Evolutionary conservation across 305 asterid species (phyloP), one percentile per base, ranked within the genome.

Genomic region (Solanum chacoense): DNA sequence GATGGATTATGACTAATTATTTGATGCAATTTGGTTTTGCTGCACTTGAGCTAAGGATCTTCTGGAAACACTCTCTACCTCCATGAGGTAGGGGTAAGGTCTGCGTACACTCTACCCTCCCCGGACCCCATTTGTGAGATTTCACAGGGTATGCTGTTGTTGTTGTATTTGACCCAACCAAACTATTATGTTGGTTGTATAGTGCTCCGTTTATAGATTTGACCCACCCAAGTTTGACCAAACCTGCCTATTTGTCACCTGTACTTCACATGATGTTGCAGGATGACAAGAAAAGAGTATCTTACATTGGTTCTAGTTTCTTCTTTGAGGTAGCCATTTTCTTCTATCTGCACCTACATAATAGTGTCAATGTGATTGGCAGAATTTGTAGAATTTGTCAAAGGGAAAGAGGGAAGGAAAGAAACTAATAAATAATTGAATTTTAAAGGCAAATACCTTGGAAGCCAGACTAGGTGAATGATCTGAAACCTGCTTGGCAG

Each of bases 271-370:
- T 29, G 73, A 83, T 83, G 26, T 83, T 50, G 87, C 42, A 29
- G 42, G 73, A 50, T 83, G 88, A 35, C 80, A 45, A 67, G 84
- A 87, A 88, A 91, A 89, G 81, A 79, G 87, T 85, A 88, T 80
- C 91, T 89, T 95, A 95, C 98, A 89, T 93, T 91, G 88, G 88
- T 81, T 91, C 90, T 91, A 85, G 84, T 81, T 88, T 93, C 93
- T 88, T 94, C 98, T 63, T 90, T 91, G 88, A 92, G 90, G 88
- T 95, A 97, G 83, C 99, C 99, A 71, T 98, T 96, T 93, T 96
- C 98, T 93, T 91, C 80, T 76, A 89, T 91, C 99, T 95, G 96
- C 93, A 91, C 50, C 73, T 31, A 84, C 89, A 89, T 86, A 86
- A 88, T 88, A 86, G 55, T 63, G 77, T 83, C 73, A 31, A 45